A percentile compares a stretch with the other conserved stretches of the same genome.
Conservation (phyloP, 2,329 filamentous ascomycete species). For the Hypoxylon sp. region DNA sequence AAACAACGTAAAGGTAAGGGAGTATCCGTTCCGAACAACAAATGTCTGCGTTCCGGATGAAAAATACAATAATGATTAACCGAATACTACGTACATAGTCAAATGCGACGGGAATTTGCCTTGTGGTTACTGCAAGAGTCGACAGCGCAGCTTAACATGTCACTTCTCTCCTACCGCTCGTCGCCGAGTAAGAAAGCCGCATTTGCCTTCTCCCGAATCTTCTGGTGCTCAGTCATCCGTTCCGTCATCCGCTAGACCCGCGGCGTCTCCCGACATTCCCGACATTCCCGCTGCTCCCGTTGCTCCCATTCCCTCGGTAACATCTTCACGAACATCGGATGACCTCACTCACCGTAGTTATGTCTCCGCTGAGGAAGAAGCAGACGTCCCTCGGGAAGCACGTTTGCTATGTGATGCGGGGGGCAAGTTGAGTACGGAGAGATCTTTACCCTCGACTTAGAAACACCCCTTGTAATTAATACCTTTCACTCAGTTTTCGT, state of each 20-base stretch:
- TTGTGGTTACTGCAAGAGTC: slow-evolving; percentile 65
- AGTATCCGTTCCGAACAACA: background rate
- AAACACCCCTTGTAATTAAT: slow-evolving; percentile 8
- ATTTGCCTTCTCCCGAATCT: slow-evolving; percentile 38
- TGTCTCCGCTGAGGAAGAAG: slow-evolving; percentile 63
- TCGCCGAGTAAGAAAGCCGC: slow-evolving; percentile 53
- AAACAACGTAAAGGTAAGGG: slow-evolving; percentile 65
- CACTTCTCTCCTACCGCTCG: slow-evolving; percentile 64
- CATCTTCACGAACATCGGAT: slow-evolving; percentile 23
- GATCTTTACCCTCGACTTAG: background rate
- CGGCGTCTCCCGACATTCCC: slow-evolving; percentile 19
- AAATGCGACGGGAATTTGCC: slow-evolving; percentile 70
- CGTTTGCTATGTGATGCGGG: slow-evolving; percentile 67
- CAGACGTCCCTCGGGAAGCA: slow-evolving; percentile 69
- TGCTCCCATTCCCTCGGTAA: background rate
- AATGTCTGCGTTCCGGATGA: background rate
- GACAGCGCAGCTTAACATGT: slow-evolving; percentile 62
- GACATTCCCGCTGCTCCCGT: too few relatives aligned
- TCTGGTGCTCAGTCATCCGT: slow-evolving; percentile 38
- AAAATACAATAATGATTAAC: slow-evolving; percentile 19
- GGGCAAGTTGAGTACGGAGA: slow-evolving; percentile 62
- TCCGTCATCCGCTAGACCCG: slow-evolving; percentile 28
- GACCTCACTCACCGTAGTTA: slow-evolving; percentile 45
- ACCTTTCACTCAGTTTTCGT: slow-evolving; percentile 61
- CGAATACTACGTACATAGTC: slow-evolving; percentile 52